Evolutionary conservation across 352 stramenopile genomes (phyloP), one percentile per base, ranked within the genome.

Genomic region (Nothophytophthora sp.): DNA sequence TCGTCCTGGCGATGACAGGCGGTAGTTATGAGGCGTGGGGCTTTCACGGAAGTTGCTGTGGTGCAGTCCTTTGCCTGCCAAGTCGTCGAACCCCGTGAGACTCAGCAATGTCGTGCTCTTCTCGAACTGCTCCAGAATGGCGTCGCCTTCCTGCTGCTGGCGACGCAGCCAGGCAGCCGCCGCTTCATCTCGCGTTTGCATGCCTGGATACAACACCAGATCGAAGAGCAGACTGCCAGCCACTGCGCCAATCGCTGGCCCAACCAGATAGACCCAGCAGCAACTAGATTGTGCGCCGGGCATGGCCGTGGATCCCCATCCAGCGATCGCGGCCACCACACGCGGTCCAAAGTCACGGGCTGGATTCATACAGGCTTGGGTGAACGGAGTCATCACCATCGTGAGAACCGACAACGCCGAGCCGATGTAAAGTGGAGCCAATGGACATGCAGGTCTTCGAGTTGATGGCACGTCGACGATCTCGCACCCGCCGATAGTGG

Each of bases 311-410:
- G 44, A 55, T 8, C 67, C 67, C 84, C 84, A 95, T 15, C 84
- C 84, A 25, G 78, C 76, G 22, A 75, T 53, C n/a, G 42, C 64
- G 1, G 76, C 81, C 9, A 92, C 63, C 29, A 93, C 52, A 15
- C 78, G 58, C 28, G 82, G 80, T 1, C 84, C 84, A 47, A 95
- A 85, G 55, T 95, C 84, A 30, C 84, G 68, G 8, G 79, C 82
- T 11, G 82, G 85, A 48, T 93, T 95, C 38, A 91, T 70, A 46
- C 76, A 72, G 12, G 75, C 79, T 46, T 91, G 80, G 0, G 80
- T 89, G 29, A 93, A 62, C 1, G 85, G 81, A 0, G 78, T 78
- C 30, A 87, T 52, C 13, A 80, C 45, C 42, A 64, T 60, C 41
- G 86, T 81, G 3, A 93, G 23, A 5, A 56, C 40, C 28, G 76